Evolutionary conservation across 2,329 filamentous ascomycete genomes (phyloP).

Genomic region (Neonectria sp.): DNA sequence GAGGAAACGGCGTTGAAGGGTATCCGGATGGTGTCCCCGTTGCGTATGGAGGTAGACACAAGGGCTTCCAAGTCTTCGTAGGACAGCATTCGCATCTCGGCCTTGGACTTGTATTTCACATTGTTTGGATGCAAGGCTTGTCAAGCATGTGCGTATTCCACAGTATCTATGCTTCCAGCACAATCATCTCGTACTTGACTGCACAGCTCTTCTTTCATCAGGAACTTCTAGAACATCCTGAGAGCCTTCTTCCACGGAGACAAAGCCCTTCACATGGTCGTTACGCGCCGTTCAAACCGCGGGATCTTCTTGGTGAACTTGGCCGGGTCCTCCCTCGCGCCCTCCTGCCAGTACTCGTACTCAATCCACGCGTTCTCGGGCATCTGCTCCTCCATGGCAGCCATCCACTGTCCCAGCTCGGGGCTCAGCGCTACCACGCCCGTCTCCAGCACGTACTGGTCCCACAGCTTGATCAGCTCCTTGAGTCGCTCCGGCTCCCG

Average conservation of each 20-base stretch:
- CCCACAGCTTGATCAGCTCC: conserved; percentile 68
- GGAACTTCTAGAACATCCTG: not conserved
- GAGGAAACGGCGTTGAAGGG: not conserved
- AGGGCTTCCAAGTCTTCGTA: not conserved
- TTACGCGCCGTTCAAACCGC: conserved; percentile 36
- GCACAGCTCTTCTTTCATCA: not conserved
- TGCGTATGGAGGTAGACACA: not conserved
- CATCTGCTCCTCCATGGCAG: conserved; percentile 76
- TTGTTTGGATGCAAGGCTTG: not conserved
- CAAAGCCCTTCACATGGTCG: conserved; percentile 14
- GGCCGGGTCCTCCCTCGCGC: conserved; percentile 59
- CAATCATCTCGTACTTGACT: not conserved
- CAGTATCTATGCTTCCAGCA: not conserved
- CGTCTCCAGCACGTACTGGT: conserved; percentile 64
- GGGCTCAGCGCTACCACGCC: conserved; percentile 51
- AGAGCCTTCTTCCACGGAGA: not conserved
- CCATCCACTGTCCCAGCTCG: conserved; percentile 70
- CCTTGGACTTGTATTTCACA: not conserved
- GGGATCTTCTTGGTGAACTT: conserved; percentile 51
- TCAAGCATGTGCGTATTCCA: not conserved
- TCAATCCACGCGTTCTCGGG: conserved; percentile 77
- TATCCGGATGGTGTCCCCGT: no score
- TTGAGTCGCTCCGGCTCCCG: conserved; percentile 59
- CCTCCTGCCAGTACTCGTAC: conserved; percentile 72
- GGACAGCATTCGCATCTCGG: not conserved